Evolutionary conservation across 208 protist genomes (phyloP).

Genomic region (Trypanosoma theileri): DNA sequence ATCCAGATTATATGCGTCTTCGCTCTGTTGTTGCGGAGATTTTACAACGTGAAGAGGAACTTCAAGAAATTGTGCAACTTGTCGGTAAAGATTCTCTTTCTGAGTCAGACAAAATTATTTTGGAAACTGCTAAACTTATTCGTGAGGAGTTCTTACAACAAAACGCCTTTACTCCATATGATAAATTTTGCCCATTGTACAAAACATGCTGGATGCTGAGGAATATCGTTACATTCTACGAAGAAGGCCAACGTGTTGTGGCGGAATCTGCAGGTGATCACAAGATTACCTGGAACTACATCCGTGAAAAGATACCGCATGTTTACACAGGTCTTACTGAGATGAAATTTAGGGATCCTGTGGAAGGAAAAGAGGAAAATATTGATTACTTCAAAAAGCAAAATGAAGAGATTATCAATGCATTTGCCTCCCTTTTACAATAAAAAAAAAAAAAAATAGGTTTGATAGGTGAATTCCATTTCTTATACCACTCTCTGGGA

Average conservation of each 20-base stretch:
- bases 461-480: too few species aligned
- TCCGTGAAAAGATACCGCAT: constrained; percentile 90
- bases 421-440: constrained; percentile 81
- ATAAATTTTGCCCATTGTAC: constrained; percentile 97
- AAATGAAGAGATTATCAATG: constrained; percentile 87
- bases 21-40: constrained; percentile 94
- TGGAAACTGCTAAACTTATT: constrained; percentile 99
- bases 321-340: constrained; percentile 85
- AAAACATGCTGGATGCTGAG: constrained; percentile 99
- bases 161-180: constrained; percentile 99
- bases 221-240: constrained; percentile 98
- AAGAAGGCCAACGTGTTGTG: constrained; percentile 92
- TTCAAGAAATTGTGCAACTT: constrained; percentile 99
- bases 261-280: constrained; percentile 87
- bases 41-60: constrained; percentile 99
- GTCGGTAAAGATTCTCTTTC: constrained; percentile 99
- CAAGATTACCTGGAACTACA: constrained; percentile 96
- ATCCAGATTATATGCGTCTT: constrained; percentile 96
- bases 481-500: too few species aligned
- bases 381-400: constrained; percentile 88
- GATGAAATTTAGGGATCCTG: constrained; percentile 92
- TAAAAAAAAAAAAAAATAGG: constrained; percentile 34
- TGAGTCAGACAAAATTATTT: constrained; percentile 99
- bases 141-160: constrained; percentile 99
- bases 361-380: constrained; percentile 84